Conservation (phyloP, 1,139 yeast species). For the Wickerhamomyces sp. region DNA sequence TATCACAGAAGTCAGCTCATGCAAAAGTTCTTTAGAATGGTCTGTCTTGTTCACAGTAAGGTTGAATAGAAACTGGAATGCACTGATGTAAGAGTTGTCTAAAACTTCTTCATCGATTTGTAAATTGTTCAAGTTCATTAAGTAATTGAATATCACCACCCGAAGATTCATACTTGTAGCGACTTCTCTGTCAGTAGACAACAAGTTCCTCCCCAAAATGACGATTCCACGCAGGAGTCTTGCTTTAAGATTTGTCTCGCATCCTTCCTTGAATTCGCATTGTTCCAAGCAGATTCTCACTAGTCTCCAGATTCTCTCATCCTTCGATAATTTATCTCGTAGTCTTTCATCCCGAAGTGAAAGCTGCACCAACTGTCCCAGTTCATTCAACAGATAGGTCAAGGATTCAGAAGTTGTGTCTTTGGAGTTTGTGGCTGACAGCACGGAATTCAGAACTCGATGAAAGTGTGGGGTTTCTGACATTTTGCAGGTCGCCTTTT, state of each 20-base stretch:
- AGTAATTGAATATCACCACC: conserved; percentile 8
- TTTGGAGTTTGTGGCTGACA: not conserved
- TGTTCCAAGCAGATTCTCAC: conserved; percentile 7
- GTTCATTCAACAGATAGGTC: conserved; percentile 1
- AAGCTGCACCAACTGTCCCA: conserved; percentile 7
- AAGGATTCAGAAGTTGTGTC: not conserved
- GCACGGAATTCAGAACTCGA: too few species aligned
- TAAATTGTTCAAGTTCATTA: conserved; percentile 18
- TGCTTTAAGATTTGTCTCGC: conserved; percentile 1
- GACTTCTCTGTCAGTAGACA: conserved; percentile 25
- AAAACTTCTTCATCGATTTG: not conserved
- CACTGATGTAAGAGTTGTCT: conserved; percentile 4
- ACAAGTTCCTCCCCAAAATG: conserved; percentile 31
- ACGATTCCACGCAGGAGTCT: conserved; percentile 30
- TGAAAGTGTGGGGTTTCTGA: too few species aligned
- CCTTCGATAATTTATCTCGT: conserved; percentile 10
- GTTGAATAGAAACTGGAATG: conserved; percentile 17
- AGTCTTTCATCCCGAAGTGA: conserved; percentile 9
- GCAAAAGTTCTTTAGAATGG: conserved; percentile 5
- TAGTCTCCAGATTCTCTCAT: conserved; percentile 13
- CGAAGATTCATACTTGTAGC: conserved; percentile 21
- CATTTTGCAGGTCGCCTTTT: too few species aligned
- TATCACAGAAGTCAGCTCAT: conserved; percentile 9
- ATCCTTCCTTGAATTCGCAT: conserved; percentile 13
- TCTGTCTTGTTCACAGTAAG: conserved; percentile 7